These are phyloP conservation scores for Moesziomyces aphidis DNA, from an alignment of 1,284 basidiomycete species.

Conservation along the genomic window DNA sequence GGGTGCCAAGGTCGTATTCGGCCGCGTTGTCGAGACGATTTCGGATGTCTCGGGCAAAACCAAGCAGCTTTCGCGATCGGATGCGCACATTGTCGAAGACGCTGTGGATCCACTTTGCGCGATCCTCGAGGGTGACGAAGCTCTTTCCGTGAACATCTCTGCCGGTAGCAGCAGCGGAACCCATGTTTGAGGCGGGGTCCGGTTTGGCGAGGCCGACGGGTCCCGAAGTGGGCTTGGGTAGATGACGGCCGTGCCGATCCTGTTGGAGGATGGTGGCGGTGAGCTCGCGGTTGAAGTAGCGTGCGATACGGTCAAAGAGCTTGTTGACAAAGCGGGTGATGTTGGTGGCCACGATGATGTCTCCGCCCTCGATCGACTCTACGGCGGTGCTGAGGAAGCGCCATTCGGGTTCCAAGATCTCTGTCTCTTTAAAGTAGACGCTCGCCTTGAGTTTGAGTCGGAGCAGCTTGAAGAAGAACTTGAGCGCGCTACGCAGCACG, in stretches of 20 bases:
- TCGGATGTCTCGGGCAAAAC: conserved; percentile 74
- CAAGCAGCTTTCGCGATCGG: conserved; percentile 91
- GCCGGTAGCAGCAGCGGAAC: conserved; percentile 26
- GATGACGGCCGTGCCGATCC: conserved; percentile 27
- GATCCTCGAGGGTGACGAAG: conserved; percentile 82
- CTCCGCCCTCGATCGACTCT: conserved; percentile 86
- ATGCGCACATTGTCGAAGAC: conserved; percentile 92
- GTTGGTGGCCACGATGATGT: conserved; percentile 81
- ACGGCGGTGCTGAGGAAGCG: conserved; percentile 94
- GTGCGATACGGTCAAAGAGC: conserved; percentile 78
- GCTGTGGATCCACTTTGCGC: conserved; percentile 89
- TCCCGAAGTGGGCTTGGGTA: conserved; percentile 33
- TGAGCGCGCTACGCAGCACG: conserved; percentile 86
- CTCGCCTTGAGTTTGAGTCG: conserved; percentile 96
- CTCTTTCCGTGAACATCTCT: conserved; percentile 46
- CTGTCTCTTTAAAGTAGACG: conserved; percentile 98
- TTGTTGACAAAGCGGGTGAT: conserved; percentile 65
- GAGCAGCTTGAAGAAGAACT: conserved; percentile 91
- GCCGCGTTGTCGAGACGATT: conserved; percentile 94
- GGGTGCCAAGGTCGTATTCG: conserved; percentile 85
- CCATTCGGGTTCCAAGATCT: conserved; percentile 96
- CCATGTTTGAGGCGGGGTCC: conserved; percentile 13
- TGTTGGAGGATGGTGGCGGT: conserved; percentile 74
- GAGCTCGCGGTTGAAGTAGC: conserved; percentile 93
- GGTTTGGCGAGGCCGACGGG: conserved; percentile 36